Conservation (phyloP, 2,329 filamentous ascomycete genomes). For the Colletotrichum trifolii region DNA sequence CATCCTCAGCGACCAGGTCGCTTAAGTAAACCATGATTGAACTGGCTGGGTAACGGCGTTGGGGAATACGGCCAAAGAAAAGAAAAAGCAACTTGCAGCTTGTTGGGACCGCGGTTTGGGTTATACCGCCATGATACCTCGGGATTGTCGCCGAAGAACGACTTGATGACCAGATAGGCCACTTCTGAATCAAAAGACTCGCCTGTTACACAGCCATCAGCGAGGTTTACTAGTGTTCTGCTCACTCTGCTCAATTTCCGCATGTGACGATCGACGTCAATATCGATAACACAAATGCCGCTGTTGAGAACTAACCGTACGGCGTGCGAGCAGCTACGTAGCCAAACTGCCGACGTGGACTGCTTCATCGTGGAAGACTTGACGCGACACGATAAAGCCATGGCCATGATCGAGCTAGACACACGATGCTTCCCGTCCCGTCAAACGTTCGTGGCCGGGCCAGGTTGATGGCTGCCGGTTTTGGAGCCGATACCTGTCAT, state of each 20-base stretch:
- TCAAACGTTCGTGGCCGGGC: conserved; percentile 1
- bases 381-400: conserved; percentile 1
- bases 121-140: conserved; percentile 33
- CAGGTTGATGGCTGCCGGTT: not conserved
- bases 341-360: no score
- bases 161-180: conserved; percentile 31
- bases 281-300: no score
- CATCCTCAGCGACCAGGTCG: conserved; percentile 84
- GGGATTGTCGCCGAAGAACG: conserved; percentile 20
- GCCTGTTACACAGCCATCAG: conserved; percentile 35
- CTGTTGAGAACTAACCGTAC: no score
- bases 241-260: not conserved
- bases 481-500: conserved; percentile 1
- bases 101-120: conserved; percentile 23
- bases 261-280: no score
- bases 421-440: conserved; percentile 10
- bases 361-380: no score
- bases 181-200: conserved; percentile 32
- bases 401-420: conserved; percentile 6
- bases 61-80: conserved; percentile 44
- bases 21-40: conserved; percentile 56
- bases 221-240: not conserved
- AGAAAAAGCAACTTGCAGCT: conserved; percentile 23
- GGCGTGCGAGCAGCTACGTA: no score
- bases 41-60: conserved; percentile 53